Evolutionary conservation across 371 early-diverging fungal genomes (phyloP), one percentile per base, ranked within the genome.

Genomic region (Rhizopus arrhizus): DNA sequence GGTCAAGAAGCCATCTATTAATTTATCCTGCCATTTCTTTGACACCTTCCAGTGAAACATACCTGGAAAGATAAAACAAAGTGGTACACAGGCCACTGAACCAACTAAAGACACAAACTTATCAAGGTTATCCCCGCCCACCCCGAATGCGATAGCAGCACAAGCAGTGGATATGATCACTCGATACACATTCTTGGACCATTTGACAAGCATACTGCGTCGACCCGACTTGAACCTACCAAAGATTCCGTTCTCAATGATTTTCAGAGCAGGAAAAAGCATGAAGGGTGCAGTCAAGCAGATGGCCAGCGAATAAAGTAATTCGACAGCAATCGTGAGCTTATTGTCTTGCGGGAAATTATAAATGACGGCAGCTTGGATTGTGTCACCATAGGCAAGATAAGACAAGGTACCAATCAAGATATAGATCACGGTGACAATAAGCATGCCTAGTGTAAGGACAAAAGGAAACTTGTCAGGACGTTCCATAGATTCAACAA

Each of bases 211-310:
- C 0, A 58, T 6, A 22, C 53, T 57, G n/a, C 64, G 22, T 31
- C 64, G 59, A 16, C 85, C 85, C 12, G 74, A 73, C n/a, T 64
- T 62, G 33, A 47, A 61, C 29, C 62, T 62, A n/a, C 63, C 53
- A 58, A 83, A 82, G 48, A 81, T 40, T 48, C 70, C 78, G 16
- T 79, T 74, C 63, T 92, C 93, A 41, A 87, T 60, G 56, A 91
- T 92, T 48, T 84, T 78, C 43, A 86, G 80, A n/a, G 88, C 87
- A 5, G 93, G 91, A 60, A 90, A 93, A 49, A 90, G 70, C 63
- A 83, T 81, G 29, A 91, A 65, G 13, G 93, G 91, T 0, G 79
- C 84, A 28, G 89, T 83, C 13, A 90, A 77, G 60, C 89, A 76
- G 52, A 92, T 89, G 52, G 91, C 91, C 28, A 90, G 50, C 6